Percentiles rank a stretch among this genome's conserved stretches.
Evolutionary conservation across 768 basidiomycete genomes (phyloP).

Genomic region (Amanita rubescens): DNA sequence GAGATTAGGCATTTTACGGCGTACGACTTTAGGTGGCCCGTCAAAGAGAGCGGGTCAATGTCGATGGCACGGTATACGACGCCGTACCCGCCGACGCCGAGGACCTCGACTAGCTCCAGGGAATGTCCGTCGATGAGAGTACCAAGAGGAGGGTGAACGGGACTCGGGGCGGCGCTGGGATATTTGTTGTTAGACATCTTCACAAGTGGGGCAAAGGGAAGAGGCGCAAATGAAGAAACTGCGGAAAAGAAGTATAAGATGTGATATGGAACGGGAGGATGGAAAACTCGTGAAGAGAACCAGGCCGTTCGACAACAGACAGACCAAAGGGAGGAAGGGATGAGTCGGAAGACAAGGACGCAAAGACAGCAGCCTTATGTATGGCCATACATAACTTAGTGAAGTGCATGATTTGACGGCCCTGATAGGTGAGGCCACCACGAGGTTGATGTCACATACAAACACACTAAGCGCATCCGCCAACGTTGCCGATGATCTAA

Average conservation of each 20-base stretch:
- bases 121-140: conserved; percentile 82
- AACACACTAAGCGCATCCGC: conserved; percentile 1
- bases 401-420: conserved; percentile 8
- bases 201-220: conserved; percentile 16
- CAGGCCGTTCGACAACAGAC: conserved; percentile 7
- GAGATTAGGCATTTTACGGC: conserved; percentile 92
- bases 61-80: conserved; percentile 91
- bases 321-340: conserved; percentile 9
- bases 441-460: conserved; percentile 4
- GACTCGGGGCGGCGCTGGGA: conserved; percentile 32
- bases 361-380: conserved; percentile 5
- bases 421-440: conserved; percentile 10
- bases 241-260: conserved; percentile 29
- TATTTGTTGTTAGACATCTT: conserved; percentile 30
- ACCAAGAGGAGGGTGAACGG: conserved; percentile 56
- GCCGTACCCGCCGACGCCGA: conserved; percentile 94
- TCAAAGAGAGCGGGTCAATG: conserved; percentile 34
- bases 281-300: conserved; percentile 6
- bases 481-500: not conserved
- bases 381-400: too few species aligned
- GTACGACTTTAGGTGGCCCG: conserved; percentile 45
- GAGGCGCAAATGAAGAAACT: conserved; percentile 29
- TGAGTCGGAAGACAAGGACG: conserved; percentile 6
- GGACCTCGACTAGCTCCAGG: conserved; percentile 81
- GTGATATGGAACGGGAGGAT: conserved; percentile 12